Base-by-base conservation (phyloP, 2,329 filamentous ascomycete genomes). In the Daldinia sp. region DNA sequence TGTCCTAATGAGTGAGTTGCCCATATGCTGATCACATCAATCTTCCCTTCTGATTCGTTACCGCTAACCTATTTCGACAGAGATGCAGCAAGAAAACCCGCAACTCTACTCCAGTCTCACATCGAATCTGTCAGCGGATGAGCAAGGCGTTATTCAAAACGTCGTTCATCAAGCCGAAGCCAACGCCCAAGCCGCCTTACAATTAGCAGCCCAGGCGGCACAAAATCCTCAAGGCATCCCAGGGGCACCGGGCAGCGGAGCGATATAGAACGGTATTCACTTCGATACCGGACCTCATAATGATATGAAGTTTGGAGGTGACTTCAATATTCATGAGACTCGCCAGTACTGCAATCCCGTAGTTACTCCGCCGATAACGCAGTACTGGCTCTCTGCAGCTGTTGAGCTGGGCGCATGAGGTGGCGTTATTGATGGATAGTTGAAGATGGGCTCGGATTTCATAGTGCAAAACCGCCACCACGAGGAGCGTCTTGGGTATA, bases 11-110 rank as follows among this genome's bases (percentile, higher is more conserved):
- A 90, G 94, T 97, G 87, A 78, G 92, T 87, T 21, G n/a, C 17
- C n/a, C 49, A 13, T 7, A 21, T 23, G 17, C 2, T 8, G n/a
- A 52, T 23, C 15, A 11, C 11, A 23, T 29, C n/a, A 9, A 4
- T 7, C 21, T 9, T 15, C 9, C 19, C 21, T 25, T 13, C 21
- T 4, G 9, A 11, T 48, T 4, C 7, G 25, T n/a, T 21, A 55
- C 48, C 63, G 62, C 76, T 78, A 61, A 77, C 72, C 71, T 67
- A 75, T 32, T 54, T 43, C 29, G 8, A 52, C 17, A 96, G 93
- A 87, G 77, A 86, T 98, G 75, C 93, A 97, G 85, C 89, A 90
- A 80, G 90, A 94, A 72, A 93, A 97, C 74, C 94, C 94, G 13
- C 90, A 94, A 69, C 90, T 97, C 69, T 99, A 98, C 76, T 82